Percentiles rank a stretch among this genome's conserved stretches.
phyloP scores from a whole-genome alignment of 129 eudicot genomes.

The Arctium minus region DNA sequence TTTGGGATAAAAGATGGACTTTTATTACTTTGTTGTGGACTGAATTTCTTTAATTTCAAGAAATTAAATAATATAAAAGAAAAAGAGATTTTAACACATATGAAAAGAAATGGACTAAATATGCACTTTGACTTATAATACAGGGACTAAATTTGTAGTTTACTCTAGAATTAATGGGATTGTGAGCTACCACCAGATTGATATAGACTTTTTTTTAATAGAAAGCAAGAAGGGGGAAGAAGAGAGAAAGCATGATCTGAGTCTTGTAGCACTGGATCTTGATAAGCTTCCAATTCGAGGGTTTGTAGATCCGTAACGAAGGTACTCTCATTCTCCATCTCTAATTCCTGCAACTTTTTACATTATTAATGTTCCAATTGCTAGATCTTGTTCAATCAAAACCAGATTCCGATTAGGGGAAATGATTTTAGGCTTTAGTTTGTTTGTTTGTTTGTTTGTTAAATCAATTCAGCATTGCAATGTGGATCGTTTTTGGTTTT shows the following conservation, averaged over 20 bases:
- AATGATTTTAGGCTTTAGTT: not conserved
- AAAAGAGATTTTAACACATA: not conserved
- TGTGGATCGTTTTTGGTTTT: constrained; percentile 1
- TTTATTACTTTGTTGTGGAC: no score
- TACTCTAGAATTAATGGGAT: not conserved
- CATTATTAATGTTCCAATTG: constrained; percentile 5
- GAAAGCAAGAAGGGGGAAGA: not conserved
- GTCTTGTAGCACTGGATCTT: not conserved
- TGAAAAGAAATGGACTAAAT: not conserved
- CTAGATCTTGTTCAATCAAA: constrained; percentile 12
- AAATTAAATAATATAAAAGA: no score
- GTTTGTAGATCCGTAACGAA: constrained; percentile 20
- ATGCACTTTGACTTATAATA: not conserved
- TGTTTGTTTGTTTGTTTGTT: not conserved
- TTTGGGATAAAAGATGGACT: no score
- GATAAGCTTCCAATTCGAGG: not conserved
- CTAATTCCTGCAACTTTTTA: not conserved
- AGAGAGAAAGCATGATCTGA: not conserved
- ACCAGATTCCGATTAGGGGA: not conserved
- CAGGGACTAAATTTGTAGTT: not conserved
- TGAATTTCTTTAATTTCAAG: not conserved
- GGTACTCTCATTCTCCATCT: constrained; percentile 12
- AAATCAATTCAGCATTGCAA: not conserved
- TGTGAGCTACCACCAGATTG: constrained; percentile 12
- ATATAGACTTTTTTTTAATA: constrained; percentile 8